Conservation (phyloP, 2,329 filamentous ascomycete species). For the Blastomyces gilchristii region DNA sequence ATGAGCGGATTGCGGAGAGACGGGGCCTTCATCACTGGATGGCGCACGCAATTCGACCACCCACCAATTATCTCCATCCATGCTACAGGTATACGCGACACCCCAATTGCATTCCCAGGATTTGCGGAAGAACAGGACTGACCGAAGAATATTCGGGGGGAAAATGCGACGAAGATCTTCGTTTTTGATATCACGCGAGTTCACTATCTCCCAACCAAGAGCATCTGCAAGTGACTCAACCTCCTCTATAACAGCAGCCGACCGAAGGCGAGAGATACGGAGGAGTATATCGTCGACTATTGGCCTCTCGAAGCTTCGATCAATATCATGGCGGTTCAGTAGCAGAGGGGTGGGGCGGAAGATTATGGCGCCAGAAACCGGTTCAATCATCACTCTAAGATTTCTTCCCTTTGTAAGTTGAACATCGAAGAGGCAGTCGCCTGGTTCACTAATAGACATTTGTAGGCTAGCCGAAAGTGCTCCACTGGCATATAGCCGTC, state of each 20-base stretch:
- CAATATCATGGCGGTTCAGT: slow-evolving; percentile 49
- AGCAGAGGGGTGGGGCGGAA: slow-evolving; percentile 55
- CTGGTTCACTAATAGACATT: slow-evolving; percentile 52
- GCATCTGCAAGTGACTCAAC: slow-evolving; percentile 28
- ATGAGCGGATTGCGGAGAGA: slow-evolving; percentile 22
- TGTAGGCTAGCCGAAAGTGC: slow-evolving; percentile 50
- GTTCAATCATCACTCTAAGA: slow-evolving; percentile 59
- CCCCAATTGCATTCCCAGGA: slow-evolving; percentile 67
- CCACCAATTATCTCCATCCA: slow-evolving; percentile 71
- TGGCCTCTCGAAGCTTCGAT: slow-evolving; percentile 49
- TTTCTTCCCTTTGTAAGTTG: slow-evolving; percentile 56
- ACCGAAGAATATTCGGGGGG: slow-evolving; percentile 52
- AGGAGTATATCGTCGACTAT: slow-evolving; percentile 31
- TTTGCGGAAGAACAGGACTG: slow-evolving; percentile 55
- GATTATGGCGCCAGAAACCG: slow-evolving; percentile 65
- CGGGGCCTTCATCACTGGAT: slow-evolving; percentile 7
- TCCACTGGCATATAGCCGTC: slow-evolving; percentile 51
- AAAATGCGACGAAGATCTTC: slow-evolving; percentile 49
- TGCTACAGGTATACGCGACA: slow-evolving; percentile 58
- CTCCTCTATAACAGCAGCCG: slow-evolving; percentile 31
- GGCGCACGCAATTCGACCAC: slow-evolving; percentile 39
- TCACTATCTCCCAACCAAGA: slow-evolving; percentile 31
- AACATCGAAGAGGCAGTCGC: slow-evolving; percentile 56
- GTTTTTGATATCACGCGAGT: slow-evolving; percentile 27
- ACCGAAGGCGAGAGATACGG: slow-evolving; percentile 31